Percentiles rank a stretch among this genome's conserved stretches.
Evolutionary conservation across 768 basidiomycete genomes (phyloP).

Genomic region (Termitomyces sp.): DNA sequence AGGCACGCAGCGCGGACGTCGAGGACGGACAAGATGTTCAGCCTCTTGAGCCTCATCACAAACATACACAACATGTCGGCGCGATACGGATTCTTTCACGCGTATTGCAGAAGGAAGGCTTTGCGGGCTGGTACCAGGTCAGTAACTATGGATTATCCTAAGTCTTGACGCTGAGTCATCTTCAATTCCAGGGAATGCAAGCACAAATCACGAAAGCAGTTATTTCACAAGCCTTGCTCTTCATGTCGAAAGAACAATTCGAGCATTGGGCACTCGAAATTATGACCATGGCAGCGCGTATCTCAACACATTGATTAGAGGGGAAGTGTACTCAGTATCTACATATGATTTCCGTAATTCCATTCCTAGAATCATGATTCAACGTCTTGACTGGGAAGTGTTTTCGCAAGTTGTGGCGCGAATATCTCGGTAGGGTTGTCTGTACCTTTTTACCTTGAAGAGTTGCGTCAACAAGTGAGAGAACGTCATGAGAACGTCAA

Average conservation of each 20-base stretch:
- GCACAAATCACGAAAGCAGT: conserved; percentile 97
- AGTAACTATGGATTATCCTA: conserved; percentile 20
- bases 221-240: conserved; percentile 89
- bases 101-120: conserved; percentile 74
- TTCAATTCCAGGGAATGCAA: conserved; percentile 72
- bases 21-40: conserved; percentile 41
- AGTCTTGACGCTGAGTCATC: background rate
- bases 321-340: background rate
- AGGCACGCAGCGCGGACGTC: conserved; percentile 68
- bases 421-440: too few species aligned
- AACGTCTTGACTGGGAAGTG: too few species aligned
- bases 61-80: conserved; percentile 53
- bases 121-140: conserved; percentile 95
- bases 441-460: too few species aligned
- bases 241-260: conserved; percentile 97
- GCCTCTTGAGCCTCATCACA: conserved; percentile 40
- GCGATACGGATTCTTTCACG: conserved; percentile 74
- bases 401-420: background rate
- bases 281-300: conserved; percentile 51
- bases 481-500: too few species aligned
- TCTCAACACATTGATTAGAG: conserved; percentile 21
- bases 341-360: background rate
- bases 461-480: too few species aligned
- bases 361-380: background rate
- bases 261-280: conserved; percentile 82